Evolutionary conservation across 1,284 basidiomycete genomes (phyloP).

Genomic region (Porodaedalea pini): DNA sequence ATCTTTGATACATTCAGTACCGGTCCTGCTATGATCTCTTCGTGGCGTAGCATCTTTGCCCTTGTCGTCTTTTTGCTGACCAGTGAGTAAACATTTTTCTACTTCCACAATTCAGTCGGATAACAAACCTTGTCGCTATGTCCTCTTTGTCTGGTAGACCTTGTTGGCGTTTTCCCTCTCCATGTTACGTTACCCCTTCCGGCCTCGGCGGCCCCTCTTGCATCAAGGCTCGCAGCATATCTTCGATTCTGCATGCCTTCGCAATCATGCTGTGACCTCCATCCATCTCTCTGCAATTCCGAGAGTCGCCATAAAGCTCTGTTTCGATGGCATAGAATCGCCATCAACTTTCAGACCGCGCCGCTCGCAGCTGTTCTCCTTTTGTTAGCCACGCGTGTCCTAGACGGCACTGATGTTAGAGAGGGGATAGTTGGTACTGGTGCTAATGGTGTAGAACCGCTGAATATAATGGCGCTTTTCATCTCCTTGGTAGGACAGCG

Average conservation of each 20-base stretch:
- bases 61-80: slow-evolving; percentile 34
- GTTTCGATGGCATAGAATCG: slow-evolving; percentile 33
- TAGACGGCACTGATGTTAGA: slow-evolving; percentile 61
- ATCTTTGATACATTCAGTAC: too few species aligned
- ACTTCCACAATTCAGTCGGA: neutral
- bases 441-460: slow-evolving; percentile 77
- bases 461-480: slow-evolving; percentile 92
- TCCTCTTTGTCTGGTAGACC: slow-evolving; percentile 33
- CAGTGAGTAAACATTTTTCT: slow-evolving; percentile 42
- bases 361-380: slow-evolving; percentile 79
- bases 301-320: slow-evolving; percentile 14
- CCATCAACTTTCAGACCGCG: slow-evolving; percentile 67
- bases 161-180: slow-evolving; percentile 66
- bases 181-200: slow-evolving; percentile 45
- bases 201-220: slow-evolving; percentile 17
- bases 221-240: slow-evolving; percentile 4
- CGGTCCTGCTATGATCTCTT: slow-evolving; percentile 16
- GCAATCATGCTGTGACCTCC: slow-evolving; percentile 25
- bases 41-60: slow-evolving; percentile 17
- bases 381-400: slow-evolving; percentile 72
- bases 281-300: slow-evolving; percentile 28
- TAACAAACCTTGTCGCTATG: neutral
- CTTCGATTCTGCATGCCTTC: slow-evolving; percentile 22
- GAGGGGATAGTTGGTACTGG: slow-evolving; percentile 73
- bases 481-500: slow-evolving; percentile 62